Percentiles rank a stretch among this genome's conserved stretches.
phyloP scores from a whole-genome alignment of 2,329 filamentous ascomycete species.

The Paecilomyces variotii region DNA sequence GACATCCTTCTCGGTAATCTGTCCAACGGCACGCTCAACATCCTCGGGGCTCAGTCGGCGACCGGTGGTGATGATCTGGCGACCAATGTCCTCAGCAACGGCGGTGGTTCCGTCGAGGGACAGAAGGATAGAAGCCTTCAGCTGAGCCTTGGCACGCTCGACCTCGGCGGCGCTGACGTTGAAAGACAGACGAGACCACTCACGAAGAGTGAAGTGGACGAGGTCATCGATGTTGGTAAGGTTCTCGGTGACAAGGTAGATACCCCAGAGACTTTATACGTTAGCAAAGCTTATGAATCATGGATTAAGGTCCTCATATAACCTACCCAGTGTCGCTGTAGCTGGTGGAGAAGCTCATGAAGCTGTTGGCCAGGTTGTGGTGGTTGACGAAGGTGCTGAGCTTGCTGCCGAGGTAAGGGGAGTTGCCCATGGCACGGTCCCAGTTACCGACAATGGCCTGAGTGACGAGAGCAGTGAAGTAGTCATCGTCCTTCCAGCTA shows the following conservation, averaged over 20 bases:
- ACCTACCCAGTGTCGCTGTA: conserved; percentile 97
- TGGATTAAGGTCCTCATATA: neutral
- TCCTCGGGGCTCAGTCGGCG: conserved; percentile 84
- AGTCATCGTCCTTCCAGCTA: conserved; percentile 98
- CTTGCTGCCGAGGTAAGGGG: conserved; percentile 95
- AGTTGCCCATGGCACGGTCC: conserved; percentile 97
- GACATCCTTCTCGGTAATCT: conserved; percentile 89
- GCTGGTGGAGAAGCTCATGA: conserved; percentile 99
- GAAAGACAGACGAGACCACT: conserved; percentile 92
- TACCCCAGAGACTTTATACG: conserved; percentile 81
- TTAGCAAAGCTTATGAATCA: conserved; percentile 13
- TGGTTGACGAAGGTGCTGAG: conserved; percentile 91
- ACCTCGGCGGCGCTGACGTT: conserved; percentile 84
- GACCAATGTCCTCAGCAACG: conserved; percentile 95
- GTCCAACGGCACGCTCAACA: conserved; percentile 85
- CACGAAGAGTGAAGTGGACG: conserved; percentile 94
- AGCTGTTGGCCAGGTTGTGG: conserved; percentile 95
- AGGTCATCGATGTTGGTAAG: conserved; percentile 84
- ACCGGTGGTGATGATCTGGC: conserved; percentile 96
- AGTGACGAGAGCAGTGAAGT: conserved; percentile 95
- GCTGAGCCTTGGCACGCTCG: conserved; percentile 97
- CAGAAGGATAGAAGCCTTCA: conserved; percentile 96
- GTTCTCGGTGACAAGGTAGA: conserved; percentile 94
- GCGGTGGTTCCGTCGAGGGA: conserved; percentile 96
- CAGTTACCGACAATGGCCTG: conserved; percentile 99